phyloP scores from a whole-genome alignment of 2,329 filamentous ascomycete species.

The Epichloe sylvatica region DNA sequence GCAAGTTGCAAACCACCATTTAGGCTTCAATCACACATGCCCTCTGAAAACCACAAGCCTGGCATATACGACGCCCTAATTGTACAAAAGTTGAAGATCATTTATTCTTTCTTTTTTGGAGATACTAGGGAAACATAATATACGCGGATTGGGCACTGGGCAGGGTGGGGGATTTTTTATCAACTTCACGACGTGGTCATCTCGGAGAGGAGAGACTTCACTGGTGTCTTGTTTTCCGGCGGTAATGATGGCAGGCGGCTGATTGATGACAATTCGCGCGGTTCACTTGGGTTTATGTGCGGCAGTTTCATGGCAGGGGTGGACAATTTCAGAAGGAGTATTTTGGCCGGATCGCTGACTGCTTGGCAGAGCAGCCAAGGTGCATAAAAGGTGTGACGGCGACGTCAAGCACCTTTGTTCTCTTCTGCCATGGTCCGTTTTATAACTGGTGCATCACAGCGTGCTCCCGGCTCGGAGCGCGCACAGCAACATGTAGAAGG shows the following conservation, averaged over 20 bases:
- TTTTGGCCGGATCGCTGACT: slow-evolving; percentile 2
- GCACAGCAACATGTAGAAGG: slow-evolving; percentile 2
- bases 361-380: slow-evolving; percentile 4
- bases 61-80: background rate
- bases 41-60: background rate
- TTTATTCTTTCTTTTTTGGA: slow-evolving; percentile 1
- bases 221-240: slow-evolving; percentile 16
- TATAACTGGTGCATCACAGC: slow-evolving; percentile 7
- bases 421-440: slow-evolving; percentile 1
- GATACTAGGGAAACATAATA: slow-evolving; percentile 1
- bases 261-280: slow-evolving; percentile 15
- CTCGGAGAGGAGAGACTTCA: slow-evolving; percentile 5
- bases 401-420: background rate
- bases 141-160: background rate
- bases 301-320: slow-evolving; percentile 7
- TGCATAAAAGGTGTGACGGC: slow-evolving; percentile 3
- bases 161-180: background rate
- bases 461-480: slow-evolving; percentile 4
- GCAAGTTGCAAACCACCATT: background rate
- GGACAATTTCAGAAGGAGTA: background rate
- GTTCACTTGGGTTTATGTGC: slow-evolving; percentile 6
- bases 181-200: slow-evolving; percentile 3
- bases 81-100: slow-evolving; percentile 4
- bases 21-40: background rate
- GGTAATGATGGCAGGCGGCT: slow-evolving; percentile 18